These are phyloP conservation scores for Dryas octopetala DNA, from an alignment of 306 rosid genomes.

Conservation along the genomic window DNA sequence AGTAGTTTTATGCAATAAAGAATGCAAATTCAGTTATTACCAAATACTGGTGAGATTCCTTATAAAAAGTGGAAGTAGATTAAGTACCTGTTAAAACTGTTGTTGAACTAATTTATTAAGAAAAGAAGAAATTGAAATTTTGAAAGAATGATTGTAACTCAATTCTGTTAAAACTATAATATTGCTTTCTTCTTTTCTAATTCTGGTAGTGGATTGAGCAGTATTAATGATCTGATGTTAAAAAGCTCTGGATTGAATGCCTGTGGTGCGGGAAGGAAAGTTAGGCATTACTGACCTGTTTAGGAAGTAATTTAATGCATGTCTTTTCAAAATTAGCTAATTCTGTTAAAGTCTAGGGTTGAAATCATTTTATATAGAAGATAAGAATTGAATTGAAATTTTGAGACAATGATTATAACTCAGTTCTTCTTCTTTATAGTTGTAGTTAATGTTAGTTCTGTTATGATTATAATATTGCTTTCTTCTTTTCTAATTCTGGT, in stretches of 20 bases:
- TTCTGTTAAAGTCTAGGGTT: not conserved
- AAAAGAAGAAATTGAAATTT: too few relatives aligned
- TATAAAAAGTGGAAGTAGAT: not conserved
- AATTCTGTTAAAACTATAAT: too few relatives aligned
- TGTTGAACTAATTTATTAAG: too few relatives aligned
- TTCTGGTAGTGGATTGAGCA: too few relatives aligned
- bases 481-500: constrained; percentile 35
- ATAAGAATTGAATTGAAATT: not conserved
- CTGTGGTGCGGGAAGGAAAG: too few relatives aligned
- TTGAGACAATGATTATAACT: not conserved
- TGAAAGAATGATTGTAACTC: too few relatives aligned
- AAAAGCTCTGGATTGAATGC: too few relatives aligned
- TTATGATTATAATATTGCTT: constrained; percentile 1
- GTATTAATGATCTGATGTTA: too few relatives aligned
- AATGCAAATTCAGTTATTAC: not conserved
- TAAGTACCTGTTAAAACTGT: not conserved
- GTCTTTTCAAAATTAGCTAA: too few relatives aligned
- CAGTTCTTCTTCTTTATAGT: not conserved
- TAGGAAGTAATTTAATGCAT: too few relatives aligned
- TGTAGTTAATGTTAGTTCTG: not conserved
- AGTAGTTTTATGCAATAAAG: not conserved
- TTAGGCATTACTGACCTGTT: too few relatives aligned
- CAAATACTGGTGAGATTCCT: not conserved
- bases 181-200: too few relatives aligned
- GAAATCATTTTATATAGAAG: not conserved